phyloP scores from a whole-genome alignment of 805 yeast genomes.

The Ogataea methanolica region DNA sequence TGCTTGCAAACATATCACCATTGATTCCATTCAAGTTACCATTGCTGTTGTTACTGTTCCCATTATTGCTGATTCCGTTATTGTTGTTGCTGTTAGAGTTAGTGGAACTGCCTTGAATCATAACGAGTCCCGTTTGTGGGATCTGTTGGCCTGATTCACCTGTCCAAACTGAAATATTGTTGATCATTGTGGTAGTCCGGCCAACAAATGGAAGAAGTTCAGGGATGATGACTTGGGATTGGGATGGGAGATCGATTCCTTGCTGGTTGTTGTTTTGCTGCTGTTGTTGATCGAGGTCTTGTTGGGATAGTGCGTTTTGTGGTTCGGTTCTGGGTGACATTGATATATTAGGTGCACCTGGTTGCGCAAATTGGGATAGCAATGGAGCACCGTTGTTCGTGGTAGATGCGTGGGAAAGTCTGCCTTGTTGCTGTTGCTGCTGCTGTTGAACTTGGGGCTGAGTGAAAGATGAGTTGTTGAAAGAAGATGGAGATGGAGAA shows the following conservation, averaged over 20 bases:
- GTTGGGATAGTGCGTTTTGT: background rate
- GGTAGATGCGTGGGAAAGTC: background rate
- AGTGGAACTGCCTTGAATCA: slow-evolving; percentile 17
- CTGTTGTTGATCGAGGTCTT: background rate
- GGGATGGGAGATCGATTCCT: slow-evolving; percentile 8
- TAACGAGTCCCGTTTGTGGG: slow-evolving; percentile 32
- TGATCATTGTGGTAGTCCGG: slow-evolving; percentile 56
- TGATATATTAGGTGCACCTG: background rate
- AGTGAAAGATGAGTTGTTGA: background rate
- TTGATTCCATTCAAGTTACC: background rate
- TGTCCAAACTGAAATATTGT: slow-evolving; percentile 58
- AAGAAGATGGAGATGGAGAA: slow-evolving; percentile 5
- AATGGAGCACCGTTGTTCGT: background rate
- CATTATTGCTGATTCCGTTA: slow-evolving; percentile 7
- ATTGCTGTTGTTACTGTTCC: background rate
- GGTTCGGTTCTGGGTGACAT: background rate
- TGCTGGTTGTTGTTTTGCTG: slow-evolving; percentile 1
- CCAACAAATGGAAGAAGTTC: slow-evolving; percentile 35
- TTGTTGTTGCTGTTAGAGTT: background rate
- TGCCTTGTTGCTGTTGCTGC: background rate
- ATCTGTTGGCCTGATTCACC: slow-evolving; percentile 41
- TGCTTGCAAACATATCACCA: too few relatives aligned
- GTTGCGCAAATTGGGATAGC: background rate
- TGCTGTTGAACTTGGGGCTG: too few relatives aligned
- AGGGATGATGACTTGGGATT: slow-evolving; percentile 18